These are phyloP conservation scores for Hirsutella minnesotensis DNA, from an alignment of 2,329 filamentous ascomycete species.

Conservation along the genomic window DNA sequence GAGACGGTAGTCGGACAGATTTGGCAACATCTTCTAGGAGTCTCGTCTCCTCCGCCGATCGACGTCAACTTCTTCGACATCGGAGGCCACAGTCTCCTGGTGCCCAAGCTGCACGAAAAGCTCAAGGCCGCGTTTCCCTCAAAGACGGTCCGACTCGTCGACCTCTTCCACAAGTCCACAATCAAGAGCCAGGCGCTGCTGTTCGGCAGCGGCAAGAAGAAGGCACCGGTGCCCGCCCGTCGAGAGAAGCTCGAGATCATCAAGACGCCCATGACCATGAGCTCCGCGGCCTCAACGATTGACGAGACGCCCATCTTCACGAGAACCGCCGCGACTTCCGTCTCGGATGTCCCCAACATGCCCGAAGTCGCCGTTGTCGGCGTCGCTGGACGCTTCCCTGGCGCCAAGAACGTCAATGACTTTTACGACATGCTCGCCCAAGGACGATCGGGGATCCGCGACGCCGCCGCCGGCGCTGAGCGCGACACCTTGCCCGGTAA, in stretches of 20 bases:
- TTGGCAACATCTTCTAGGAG: slow-evolving; percentile 1
- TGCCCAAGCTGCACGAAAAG: slow-evolving; percentile 5
- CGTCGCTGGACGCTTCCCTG: slow-evolving; percentile 5
- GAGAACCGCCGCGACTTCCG: slow-evolving; percentile 5
- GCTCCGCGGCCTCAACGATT: not conserved
- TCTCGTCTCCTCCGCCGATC: not conserved
- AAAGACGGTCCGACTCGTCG: slow-evolving; percentile 3
- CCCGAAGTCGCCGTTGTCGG: slow-evolving; percentile 4
- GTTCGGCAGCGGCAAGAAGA: slow-evolving; percentile 1
- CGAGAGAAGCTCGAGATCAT: not conserved
- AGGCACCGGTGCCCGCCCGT: not conserved
- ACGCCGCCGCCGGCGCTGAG: not conserved
- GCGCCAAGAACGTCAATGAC: slow-evolving; percentile 4
- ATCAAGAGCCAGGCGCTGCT: slow-evolving; percentile 3
- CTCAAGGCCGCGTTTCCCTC: slow-evolving; percentile 5
- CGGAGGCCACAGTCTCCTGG: slow-evolving; percentile 7
- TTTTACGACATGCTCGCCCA: slow-evolving; percentile 5
- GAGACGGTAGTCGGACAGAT: not conserved
- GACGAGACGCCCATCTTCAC: not conserved
- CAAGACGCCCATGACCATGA: slow-evolving; percentile 1
- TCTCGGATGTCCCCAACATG: slow-evolving; percentile 4
- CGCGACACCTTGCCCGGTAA: slow-evolving; percentile 5
- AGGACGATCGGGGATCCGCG: slow-evolving; percentile 2
- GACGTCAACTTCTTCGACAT: slow-evolving; percentile 8
- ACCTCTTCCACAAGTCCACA: slow-evolving; percentile 5